These are phyloP conservation scores for Drosera spatulata DNA, from an alignment of 179 eudicot species.

Conservation along the genomic window DNA sequence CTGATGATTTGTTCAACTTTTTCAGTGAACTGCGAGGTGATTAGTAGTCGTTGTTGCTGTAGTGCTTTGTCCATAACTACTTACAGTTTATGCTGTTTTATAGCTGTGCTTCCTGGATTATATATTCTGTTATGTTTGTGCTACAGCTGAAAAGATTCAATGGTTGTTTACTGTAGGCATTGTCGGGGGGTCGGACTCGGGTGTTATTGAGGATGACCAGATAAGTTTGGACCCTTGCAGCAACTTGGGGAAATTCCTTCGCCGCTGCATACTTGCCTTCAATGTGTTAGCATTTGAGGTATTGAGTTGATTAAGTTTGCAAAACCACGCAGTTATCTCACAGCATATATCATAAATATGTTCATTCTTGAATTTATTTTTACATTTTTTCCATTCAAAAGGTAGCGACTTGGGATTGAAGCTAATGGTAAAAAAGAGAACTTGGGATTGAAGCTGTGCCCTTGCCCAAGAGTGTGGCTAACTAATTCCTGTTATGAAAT, in stretches of 20 bases:
- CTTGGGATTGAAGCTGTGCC: neutral
- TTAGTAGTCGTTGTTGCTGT: constrained; percentile 1
- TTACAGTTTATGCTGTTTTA: neutral
- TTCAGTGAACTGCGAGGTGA: constrained; percentile 80
- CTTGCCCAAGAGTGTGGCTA: no score
- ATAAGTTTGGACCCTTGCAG: constrained; percentile 80
- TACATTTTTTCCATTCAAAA: neutral
- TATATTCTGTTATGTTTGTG: neutral
- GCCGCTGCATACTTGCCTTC: constrained; percentile 82
- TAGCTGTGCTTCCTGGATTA: neutral
- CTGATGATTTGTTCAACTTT: constrained; percentile 87
- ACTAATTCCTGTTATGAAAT: no score
- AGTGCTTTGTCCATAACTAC: neutral
- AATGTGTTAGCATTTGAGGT: constrained; percentile 82
- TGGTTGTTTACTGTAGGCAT: constrained; percentile 31
- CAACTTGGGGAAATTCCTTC: constrained; percentile 62
- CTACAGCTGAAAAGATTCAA: neutral
- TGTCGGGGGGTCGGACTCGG: constrained; percentile 58
- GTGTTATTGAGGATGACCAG: constrained; percentile 78
- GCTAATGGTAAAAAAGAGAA: neutral
- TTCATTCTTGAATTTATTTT: neutral
- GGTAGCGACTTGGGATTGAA: neutral
- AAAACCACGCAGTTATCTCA: neutral
- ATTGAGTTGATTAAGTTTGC: constrained; percentile 3
- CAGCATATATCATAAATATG: neutral